Evolutionary conservation across 257 asterid species (phyloP).

Genomic region (Penstemon davidsonii): DNA sequence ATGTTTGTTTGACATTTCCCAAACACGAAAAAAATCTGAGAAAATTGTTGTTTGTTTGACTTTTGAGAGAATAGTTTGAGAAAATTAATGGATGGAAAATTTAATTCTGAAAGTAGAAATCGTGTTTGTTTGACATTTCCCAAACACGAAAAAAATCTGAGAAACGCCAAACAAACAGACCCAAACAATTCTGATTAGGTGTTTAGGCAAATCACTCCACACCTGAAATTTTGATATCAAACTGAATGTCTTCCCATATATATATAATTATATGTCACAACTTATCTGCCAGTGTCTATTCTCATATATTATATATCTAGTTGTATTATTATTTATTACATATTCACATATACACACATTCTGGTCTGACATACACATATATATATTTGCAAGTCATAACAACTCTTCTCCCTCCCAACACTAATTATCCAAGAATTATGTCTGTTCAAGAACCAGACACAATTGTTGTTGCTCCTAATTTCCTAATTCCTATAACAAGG

Average conservation of each 20-base stretch:
- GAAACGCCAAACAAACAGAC: too few relatives aligned
- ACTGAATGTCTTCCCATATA: constrained; percentile 1
- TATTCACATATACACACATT: neutral
- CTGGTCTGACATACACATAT: neutral
- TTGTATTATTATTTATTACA: too few relatives aligned
- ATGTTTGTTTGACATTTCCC: too few relatives aligned
- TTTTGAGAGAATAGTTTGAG: too few relatives aligned
- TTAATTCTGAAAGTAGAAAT: too few relatives aligned
- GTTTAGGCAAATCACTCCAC: constrained; percentile 25
- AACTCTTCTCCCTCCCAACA: constrained; percentile 8
- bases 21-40: too few relatives aligned
- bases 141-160: too few relatives aligned
- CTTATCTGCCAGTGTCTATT: constrained; percentile 25
- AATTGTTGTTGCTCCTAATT: constrained; percentile 30
- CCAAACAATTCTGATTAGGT: neutral
- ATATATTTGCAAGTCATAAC: neutral
- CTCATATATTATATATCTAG: neutral
- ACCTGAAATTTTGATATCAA: constrained; percentile 4
- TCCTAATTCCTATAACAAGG: constrained; percentile 37
- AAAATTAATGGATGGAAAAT: too few relatives aligned
- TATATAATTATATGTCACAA: constrained; percentile 13
- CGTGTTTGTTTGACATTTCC: too few relatives aligned
- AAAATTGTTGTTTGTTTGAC: too few relatives aligned
- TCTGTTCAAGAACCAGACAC: constrained; percentile 29
- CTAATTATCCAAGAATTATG: constrained; percentile 12